These are phyloP conservation scores for Furcasterigmium furcatum DNA, from an alignment of 2,329 filamentous ascomycete genomes.

Conservation along the genomic window DNA sequence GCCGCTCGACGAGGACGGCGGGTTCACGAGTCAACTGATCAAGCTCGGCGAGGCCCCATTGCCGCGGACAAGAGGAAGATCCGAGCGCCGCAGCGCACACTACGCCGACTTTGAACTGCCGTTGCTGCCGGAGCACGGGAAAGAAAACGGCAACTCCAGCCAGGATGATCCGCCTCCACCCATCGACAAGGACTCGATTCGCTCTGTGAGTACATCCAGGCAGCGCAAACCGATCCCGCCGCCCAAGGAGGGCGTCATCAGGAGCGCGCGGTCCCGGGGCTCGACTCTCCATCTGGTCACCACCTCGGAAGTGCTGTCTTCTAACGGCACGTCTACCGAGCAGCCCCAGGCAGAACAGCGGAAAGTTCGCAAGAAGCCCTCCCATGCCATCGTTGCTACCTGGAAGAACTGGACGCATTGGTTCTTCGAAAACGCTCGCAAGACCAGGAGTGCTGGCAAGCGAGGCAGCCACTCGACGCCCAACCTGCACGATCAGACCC, in stretches of 20 bases:
- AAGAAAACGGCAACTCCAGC: conserved; percentile 38
- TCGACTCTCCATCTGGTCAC: conserved; percentile 87
- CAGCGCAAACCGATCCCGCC: conserved; percentile 75
- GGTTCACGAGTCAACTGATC: conserved; percentile 40
- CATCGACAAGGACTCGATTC: conserved; percentile 73
- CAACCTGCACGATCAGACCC: conserved; percentile 50
- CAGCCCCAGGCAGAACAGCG: conserved; percentile 27
- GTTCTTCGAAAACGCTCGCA: conserved; percentile 56
- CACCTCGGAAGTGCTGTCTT: conserved; percentile 47
- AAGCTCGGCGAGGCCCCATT: conserved; percentile 42
- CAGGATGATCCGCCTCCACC: conserved; percentile 61
- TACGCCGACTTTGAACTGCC: conserved; percentile 71
- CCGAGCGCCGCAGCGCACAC: conserved; percentile 70
- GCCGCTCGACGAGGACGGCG: conserved; percentile 75
- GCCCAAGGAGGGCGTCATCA: conserved; percentile 74
- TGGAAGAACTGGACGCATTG: conserved; percentile 65
- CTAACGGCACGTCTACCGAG: conserved; percentile 17
- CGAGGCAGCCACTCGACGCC: conserved; percentile 56
- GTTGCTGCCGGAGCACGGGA: conserved; percentile 63
- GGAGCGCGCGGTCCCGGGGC: conserved; percentile 69
- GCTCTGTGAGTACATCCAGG: conserved; percentile 74
- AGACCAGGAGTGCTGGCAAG: conserved; percentile 44
- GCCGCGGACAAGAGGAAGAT: conserved; percentile 71
- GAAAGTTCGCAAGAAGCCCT: conserved; percentile 54
- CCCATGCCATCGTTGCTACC: conserved; percentile 55